Conservation (phyloP, 2,329 filamentous ascomycete genomes). For the Verticillium tricorpus region DNA sequence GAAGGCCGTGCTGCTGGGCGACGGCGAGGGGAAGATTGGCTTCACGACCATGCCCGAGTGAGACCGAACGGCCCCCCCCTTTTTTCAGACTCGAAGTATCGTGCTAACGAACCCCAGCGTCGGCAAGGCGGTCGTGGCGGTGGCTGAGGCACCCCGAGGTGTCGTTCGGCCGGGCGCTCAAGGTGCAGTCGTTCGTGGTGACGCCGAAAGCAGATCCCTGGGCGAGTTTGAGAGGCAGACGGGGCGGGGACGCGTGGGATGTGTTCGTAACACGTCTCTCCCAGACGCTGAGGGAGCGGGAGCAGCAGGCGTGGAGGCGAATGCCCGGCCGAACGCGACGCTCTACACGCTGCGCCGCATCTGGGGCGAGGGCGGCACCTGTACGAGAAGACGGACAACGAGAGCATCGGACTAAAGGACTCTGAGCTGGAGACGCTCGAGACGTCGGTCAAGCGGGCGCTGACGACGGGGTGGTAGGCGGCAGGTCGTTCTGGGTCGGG, state of each 20-base stretch:
- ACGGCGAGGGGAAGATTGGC: constrained; percentile 57
- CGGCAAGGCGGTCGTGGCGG: constrained; percentile 59
- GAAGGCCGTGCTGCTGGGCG: constrained; percentile 57
- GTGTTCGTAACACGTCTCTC: constrained; percentile 49
- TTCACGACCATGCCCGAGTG: constrained; percentile 71
- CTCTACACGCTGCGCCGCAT: constrained; percentile 61
- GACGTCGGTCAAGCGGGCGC: constrained; percentile 13
- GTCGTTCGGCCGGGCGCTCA: constrained; percentile 52
- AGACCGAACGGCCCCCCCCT: neutral
- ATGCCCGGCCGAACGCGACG: constrained; percentile 46
- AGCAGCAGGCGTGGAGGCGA: constrained; percentile 55
- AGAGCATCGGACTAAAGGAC: constrained; percentile 43
- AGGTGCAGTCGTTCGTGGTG: constrained; percentile 67
- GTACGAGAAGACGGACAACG: constrained; percentile 66
- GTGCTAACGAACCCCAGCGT: constrained; percentile 39
- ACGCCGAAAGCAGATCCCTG: constrained; percentile 56
- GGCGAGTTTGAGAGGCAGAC: constrained; percentile 66
- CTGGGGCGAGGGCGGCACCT: constrained; percentile 70
- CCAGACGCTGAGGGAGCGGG: constrained; percentile 47
- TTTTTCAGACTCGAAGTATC: neutral
- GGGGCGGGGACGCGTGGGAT: constrained; percentile 44
- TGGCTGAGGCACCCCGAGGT: constrained; percentile 51
- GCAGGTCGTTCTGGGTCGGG: neutral
- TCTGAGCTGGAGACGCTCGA: constrained; percentile 48
- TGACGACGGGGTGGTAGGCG: neutral